Percentiles rank a stretch among this genome's conserved stretches.
These are phyloP conservation scores for Colletotrichum shisoi DNA, from an alignment of 2,329 filamentous ascomycete species.

Conservation along the genomic window DNA sequence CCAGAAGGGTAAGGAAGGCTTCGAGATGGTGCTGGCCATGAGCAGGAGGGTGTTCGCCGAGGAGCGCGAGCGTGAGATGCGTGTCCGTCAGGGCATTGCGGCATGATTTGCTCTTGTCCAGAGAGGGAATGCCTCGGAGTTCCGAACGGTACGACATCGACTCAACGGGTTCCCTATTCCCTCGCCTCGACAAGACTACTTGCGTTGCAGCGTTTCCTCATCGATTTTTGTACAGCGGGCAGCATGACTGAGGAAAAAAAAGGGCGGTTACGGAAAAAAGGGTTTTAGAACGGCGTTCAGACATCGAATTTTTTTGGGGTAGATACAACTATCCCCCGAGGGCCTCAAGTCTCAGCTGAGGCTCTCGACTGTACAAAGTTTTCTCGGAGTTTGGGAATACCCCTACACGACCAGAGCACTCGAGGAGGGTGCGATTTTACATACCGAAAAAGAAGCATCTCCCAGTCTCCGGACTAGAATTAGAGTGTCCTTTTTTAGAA, in stretches of 20 bases:
- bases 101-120: neutral
- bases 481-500: slow-evolving; percentile 19
- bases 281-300: slow-evolving; percentile 32
- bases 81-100: slow-evolving; percentile 30
- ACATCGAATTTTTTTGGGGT: neutral
- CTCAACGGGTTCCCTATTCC: neutral
- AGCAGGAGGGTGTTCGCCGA: slow-evolving; percentile 90
- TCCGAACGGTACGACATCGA: neutral
- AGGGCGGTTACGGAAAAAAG: slow-evolving; percentile 21
- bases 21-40: slow-evolving; percentile 93
- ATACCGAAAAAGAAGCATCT: slow-evolving; percentile 3
- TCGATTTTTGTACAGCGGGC: slow-evolving; percentile 29
- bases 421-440: slow-evolving; percentile 3
- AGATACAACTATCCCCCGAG: neutral
- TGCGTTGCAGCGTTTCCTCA: slow-evolving; percentile 29
- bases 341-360: neutral
- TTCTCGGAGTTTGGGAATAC: slow-evolving; percentile 32
- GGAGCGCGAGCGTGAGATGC: slow-evolving; percentile 72
- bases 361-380: slow-evolving; percentile 24
- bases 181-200: neutral
- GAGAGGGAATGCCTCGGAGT: neutral
- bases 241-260: slow-evolving; percentile 14
- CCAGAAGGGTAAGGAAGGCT: slow-evolving; percentile 87
- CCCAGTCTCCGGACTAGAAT: slow-evolving; percentile 8
- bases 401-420: slow-evolving; percentile 34